These are phyloP conservation scores for Sarocladium strictum DNA, from an alignment of 2,329 filamentous ascomycete species.

Conservation along the genomic window DNA sequence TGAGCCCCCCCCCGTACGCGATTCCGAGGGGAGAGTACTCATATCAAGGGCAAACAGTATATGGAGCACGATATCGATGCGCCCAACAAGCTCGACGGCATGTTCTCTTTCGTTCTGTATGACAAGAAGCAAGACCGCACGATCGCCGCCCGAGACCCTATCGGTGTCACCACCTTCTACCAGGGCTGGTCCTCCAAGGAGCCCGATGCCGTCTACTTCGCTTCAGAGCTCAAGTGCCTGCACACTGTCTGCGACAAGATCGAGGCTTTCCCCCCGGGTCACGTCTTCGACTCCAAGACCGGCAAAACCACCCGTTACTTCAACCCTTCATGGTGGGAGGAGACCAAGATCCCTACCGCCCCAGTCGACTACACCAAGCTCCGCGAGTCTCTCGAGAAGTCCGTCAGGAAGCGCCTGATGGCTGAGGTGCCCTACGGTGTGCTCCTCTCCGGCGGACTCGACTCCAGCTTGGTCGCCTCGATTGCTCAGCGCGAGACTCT, in stretches of 20 bases:
- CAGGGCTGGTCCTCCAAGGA: slow-evolving; percentile 84
- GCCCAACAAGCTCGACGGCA: slow-evolving; percentile 90
- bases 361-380: slow-evolving; percentile 81
- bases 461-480: slow-evolving; percentile 90
- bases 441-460: slow-evolving; percentile 86
- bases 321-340: slow-evolving; percentile 88
- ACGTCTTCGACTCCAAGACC: slow-evolving; percentile 93
- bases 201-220: slow-evolving; percentile 85
- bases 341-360: slow-evolving; percentile 66
- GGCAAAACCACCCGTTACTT: slow-evolving; percentile 82
- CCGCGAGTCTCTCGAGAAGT: slow-evolving; percentile 76
- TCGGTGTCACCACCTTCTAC: slow-evolving; percentile 96
- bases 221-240: slow-evolving; percentile 92
- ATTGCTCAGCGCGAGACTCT: slow-evolving; percentile 93
- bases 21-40: neutral
- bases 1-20: neutral
- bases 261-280: slow-evolving; percentile 86
- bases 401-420: slow-evolving; percentile 96
- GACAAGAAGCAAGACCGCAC: slow-evolving; percentile 92
- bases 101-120: slow-evolving; percentile 99
- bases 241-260: slow-evolving; percentile 94
- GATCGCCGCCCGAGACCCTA: slow-evolving; percentile 90
- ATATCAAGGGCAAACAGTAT: slow-evolving; percentile 51
- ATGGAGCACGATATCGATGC: slow-evolving; percentile 87
- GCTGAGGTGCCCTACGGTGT: slow-evolving; percentile 98